Evolutionary conservation across 2,329 filamentous ascomycete species (phyloP).

Genomic region (Diaporthe sp.): DNA sequence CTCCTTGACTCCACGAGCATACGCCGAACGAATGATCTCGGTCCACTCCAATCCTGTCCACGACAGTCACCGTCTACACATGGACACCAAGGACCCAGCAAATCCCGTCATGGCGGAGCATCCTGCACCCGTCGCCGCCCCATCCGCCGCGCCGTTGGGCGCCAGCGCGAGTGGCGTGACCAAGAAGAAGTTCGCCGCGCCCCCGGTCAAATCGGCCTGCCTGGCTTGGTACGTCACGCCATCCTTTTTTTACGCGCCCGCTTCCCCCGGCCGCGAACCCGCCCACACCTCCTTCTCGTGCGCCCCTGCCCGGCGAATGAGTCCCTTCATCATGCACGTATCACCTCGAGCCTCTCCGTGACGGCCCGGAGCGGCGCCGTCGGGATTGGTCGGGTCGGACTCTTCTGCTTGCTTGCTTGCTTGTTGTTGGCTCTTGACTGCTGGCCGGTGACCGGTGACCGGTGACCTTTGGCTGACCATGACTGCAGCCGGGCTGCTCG

Average conservation of each 20-base stretch:
- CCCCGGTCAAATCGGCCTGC: slow-evolving; percentile 65
- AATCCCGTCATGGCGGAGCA: slow-evolving; percentile 41
- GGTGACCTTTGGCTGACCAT: slow-evolving; percentile 34
- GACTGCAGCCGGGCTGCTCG: slow-evolving; percentile 57
- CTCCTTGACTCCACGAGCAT: slow-evolving; percentile 24
- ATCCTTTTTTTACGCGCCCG: neutral
- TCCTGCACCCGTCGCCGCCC: slow-evolving; percentile 29
- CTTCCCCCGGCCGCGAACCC: neutral
- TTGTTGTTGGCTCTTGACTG: neutral
- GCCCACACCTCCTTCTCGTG: slow-evolving; percentile 11
- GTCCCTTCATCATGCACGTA: slow-evolving; percentile 32
- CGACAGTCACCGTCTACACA: slow-evolving; percentile 13
- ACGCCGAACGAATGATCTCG: slow-evolving; percentile 30
- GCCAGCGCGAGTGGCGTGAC: slow-evolving; percentile 35
- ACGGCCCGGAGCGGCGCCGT: neutral
- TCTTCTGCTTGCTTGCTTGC: slow-evolving; percentile 32
- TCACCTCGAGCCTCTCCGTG: neutral
- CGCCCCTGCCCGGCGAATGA: slow-evolving; percentile 10
- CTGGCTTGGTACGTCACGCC: slow-evolving; percentile 59
- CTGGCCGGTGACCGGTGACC: neutral
- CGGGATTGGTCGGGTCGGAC: slow-evolving; percentile 23
- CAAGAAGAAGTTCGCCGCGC: slow-evolving; percentile 59
- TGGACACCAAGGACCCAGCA: slow-evolving; percentile 23
- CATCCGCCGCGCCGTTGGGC: slow-evolving; percentile 2
- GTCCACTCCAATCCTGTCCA: neutral